Evolutionary conservation across 2,329 filamentous ascomycete genomes (phyloP).

Genomic region (Ophiostoma piceae): DNA sequence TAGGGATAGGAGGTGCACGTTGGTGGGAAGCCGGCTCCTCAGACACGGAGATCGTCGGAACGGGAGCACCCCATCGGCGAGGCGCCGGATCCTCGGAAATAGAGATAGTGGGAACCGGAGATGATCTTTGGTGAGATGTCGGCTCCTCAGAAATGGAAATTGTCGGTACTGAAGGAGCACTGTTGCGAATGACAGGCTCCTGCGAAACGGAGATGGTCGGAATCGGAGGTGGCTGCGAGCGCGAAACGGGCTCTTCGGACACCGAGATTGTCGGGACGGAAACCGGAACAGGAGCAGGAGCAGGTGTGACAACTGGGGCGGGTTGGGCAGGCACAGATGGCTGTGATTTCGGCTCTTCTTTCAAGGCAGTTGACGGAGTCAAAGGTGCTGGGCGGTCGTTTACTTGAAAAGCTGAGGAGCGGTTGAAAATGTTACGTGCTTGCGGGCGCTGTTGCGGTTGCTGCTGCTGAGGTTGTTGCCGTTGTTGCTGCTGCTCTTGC

Average conservation of each 20-base stretch:
- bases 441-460: constrained; percentile 35
- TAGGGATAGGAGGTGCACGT: constrained; percentile 22
- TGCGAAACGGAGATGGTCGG: constrained; percentile 37
- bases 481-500: constrained; percentile 15
- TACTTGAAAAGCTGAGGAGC: constrained; percentile 43
- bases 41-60: background rate
- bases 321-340: background rate
- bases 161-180: constrained; percentile 36
- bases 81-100: background rate
- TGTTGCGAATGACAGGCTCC: constrained; percentile 31
- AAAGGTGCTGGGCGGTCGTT: constrained; percentile 34
- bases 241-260: constrained; percentile 9
- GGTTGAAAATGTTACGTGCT: constrained; percentile 30
- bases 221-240: constrained; percentile 29
- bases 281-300: constrained; percentile 19
- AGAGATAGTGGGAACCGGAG: background rate
- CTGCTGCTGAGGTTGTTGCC: constrained; percentile 9
- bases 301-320: background rate
- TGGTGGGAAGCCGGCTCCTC: background rate
- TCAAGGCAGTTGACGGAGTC: constrained; percentile 32
- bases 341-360: background rate
- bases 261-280: constrained; percentile 16
- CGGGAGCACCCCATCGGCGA: background rate
- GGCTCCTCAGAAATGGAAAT: constrained; percentile 31
- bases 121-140: background rate